These are phyloP conservation scores for Malbranchea zuffiana DNA, from an alignment of 2,329 filamentous ascomycete genomes.

Conservation along the genomic window DNA sequence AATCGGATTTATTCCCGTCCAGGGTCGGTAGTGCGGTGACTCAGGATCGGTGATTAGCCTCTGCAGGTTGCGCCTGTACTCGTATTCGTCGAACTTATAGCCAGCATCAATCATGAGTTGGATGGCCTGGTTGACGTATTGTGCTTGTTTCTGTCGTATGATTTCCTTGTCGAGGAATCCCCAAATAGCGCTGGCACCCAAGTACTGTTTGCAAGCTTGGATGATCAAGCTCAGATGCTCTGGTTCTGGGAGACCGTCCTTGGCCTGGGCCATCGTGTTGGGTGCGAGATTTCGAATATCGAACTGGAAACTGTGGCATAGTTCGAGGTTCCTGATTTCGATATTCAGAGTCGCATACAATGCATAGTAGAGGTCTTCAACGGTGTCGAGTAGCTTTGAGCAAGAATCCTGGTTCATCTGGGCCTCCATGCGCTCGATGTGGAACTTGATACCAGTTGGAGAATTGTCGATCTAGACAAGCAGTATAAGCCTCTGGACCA, in stretches of 20 bases:
- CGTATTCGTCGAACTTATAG: constrained; percentile 17
- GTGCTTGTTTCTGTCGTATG: constrained; percentile 22
- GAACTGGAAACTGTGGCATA: constrained; percentile 24
- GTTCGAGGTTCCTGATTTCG: constrained; percentile 28
- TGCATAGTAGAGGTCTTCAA: constrained; percentile 30
- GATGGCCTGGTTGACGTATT: constrained; percentile 20
- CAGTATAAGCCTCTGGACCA: constrained; percentile 9
- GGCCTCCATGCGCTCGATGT: constrained; percentile 24
- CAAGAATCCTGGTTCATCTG: constrained; percentile 21
- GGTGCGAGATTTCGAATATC: constrained; percentile 16
- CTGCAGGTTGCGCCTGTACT: constrained; percentile 23
- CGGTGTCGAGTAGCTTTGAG: constrained; percentile 23
- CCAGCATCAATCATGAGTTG: constrained; percentile 13
- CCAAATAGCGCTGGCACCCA: constrained; percentile 23
- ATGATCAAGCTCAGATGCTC: constrained; percentile 27
- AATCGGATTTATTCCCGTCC: constrained; percentile 22
- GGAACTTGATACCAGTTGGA: constrained; percentile 22
- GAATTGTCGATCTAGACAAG: constrained; percentile 23
- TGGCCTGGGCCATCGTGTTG: constrained; percentile 13
- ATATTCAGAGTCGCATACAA: constrained; percentile 28
- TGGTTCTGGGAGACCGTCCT: constrained; percentile 23
- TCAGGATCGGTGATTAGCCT: constrained; percentile 17
- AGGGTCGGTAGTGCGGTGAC: constrained; percentile 22
- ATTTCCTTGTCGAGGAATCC: constrained; percentile 19
- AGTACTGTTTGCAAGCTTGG: constrained; percentile 23